Conservation (phyloP, 2,329 filamentous ascomycete genomes). For the Trichoderma endophyticum region DNA sequence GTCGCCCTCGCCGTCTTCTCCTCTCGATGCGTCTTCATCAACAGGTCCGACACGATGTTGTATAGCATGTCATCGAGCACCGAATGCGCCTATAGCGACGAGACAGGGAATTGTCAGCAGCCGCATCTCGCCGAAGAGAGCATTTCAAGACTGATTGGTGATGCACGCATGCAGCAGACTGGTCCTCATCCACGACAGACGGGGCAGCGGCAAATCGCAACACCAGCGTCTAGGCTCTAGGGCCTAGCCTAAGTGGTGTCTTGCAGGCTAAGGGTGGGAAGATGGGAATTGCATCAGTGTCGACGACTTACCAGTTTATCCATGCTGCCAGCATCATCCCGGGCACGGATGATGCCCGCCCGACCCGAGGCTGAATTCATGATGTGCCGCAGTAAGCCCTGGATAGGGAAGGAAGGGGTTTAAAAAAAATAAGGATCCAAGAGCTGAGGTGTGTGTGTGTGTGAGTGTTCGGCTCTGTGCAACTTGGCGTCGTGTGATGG, state of each 20-base stretch:
- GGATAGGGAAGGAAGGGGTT: conserved; percentile 21
- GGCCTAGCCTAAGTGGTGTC: background rate
- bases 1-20: conserved; percentile 72
- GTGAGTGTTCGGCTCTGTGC: conserved; percentile 31
- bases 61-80: conserved; percentile 73
- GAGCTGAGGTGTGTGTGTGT: conserved; percentile 23
- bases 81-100: conserved; percentile 49
- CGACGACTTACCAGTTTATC: conserved; percentile 55
- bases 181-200: background rate
- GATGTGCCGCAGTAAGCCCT: conserved; percentile 24
- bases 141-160: background rate
- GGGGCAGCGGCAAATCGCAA: background rate
- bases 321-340: conserved; percentile 51
- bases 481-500: conserved; percentile 35
- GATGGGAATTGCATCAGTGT: background rate
- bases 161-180: conserved; percentile 10
- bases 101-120: conserved; percentile 8
- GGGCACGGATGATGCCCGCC: conserved; percentile 55
- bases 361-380: conserved; percentile 49
- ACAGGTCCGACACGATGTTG: conserved; percentile 72
- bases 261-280: background rate
- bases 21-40: conserved; percentile 71
- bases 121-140: conserved; percentile 4
- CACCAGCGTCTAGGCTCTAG: background rate
- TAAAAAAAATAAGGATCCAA: conserved; percentile 5